Base-by-base conservation (phyloP, 2,329 filamentous ascomycete genomes). In the Dactylellina sp. region DNA sequence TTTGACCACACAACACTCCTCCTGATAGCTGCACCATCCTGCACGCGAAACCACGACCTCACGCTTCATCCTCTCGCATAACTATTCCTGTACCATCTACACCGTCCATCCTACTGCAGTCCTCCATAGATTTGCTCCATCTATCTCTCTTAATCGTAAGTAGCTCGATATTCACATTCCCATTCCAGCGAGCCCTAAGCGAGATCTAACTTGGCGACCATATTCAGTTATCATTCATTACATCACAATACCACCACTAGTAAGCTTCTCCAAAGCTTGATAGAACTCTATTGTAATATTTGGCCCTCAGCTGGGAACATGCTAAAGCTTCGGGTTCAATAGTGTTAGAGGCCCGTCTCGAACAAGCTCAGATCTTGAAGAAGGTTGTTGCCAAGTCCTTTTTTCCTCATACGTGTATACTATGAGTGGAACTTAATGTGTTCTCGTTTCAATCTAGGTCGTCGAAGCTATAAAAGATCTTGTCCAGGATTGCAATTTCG, bases 401-500 rank as follows among this genome's bases (percentile, higher is more conserved):
- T 35, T 50, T 11, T 25, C 25, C 9, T 57, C 24, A 25, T 24
- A 20, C 5, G 3, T 39, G 37, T 16, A 7, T 12, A 14, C 20
- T 1, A 7, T 24, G n/a, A 40, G 40, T 9, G 9, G 40, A 22
- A 53, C 42, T 16, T 63, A 47, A 40, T 24, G 20, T 24, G 7
- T 49, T 68, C 55, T 59, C 44, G 9, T 37, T 18, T 39, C 49
- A 28, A 3, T 40, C 78, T 14, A 97, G 93, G 92, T 98, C 76
- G 93, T 99, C 80, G 96, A 99, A 82, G 92, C 96, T 79, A 97
- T 99, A 89, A 98, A 97, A 84, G 95, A 99, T 80, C 89, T 99
- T 57, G 95, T 99, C 61, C 95, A 98, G 84, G 95, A 99, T 85
- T 99, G 95, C 89, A 99, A 99, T 85, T 99, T 99, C 85, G 95